Base-by-base conservation (phyloP, 495 filamentous ascomycete species). In the Hypoxylon intermedium region DNA sequence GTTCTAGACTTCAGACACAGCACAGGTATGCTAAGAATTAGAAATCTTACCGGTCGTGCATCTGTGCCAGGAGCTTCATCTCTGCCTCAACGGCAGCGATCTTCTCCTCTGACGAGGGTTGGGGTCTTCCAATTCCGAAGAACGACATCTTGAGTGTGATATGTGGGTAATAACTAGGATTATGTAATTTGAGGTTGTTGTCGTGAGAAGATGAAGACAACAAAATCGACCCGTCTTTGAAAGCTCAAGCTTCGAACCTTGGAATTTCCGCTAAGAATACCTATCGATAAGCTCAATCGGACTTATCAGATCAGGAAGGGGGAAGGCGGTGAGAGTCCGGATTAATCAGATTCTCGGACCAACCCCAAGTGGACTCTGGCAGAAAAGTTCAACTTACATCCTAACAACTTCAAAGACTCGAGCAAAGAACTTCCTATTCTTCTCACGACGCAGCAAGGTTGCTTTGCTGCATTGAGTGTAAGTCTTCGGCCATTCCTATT, bases 41-140 rank as follows among this genome's bases (percentile, higher is more conserved):
- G 23, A 37, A 19, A 16, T 45, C 72, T 49, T 83, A 97, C 92
- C 92, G 87, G 75, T 89, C 90, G 84, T 96, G 96, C 91, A 97
- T 96, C 74, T 97, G 91, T 36, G 92, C 89, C 31, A 97, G 82
- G 78, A 97, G 92, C 74, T 97, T 94, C 72, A 91, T 79, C 80
- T 99, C 94, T 54, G 89, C 89, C 79, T 98, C 92, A 56, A 95
- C 92, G 52, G 90, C 88, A 58, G 90, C 87, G 73, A 99, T 93
- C 82, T 98, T 98, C 81, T 97, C 86, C 66, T 89, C 94, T 64
- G 91, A 96, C 67, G 91, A 87, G 71, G 91, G 90, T 77, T 97
- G 91, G 48, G 92, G 89, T 63, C 87, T 83, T 75, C 92, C 91
- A 76, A 97, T 88, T 56, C 84, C 84, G 67, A 98, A 89, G 82